Evolutionary conservation across 2,329 filamentous ascomycete genomes (phyloP), one percentile per base, ranked within the genome.

Genomic region (Chaetomium strumarium): DNA sequence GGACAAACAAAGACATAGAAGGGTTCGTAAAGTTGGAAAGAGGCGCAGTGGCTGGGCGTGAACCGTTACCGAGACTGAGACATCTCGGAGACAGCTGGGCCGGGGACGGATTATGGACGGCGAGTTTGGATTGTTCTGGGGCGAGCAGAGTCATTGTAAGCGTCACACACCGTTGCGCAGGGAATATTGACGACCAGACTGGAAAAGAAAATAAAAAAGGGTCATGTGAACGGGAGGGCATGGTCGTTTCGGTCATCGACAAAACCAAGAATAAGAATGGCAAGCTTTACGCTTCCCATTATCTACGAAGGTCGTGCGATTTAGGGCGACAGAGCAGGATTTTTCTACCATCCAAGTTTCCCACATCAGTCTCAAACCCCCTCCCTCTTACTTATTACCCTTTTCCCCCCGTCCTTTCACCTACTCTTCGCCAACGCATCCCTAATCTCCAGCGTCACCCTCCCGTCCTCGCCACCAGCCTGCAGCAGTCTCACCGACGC

Each of bases 401-500:
- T 1, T 34, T 16, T n/a, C 14, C 10, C n/a, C 16, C 29, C 19
- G 30, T 20, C 29, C 43, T 8, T n/a, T 5, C 43, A 48, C 46
- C 4, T 7, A 24, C 24, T 24, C 24, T 24, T 24, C 14, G 62
- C 58, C 48, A 62, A 49, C 12, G 43, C 58, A 51, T 62, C 56
- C 42, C 57, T 17, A 49, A 95, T 81, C 71, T 89, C 82, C 58
- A 95, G 69, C 59, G 78, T 80, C 50, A 87, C 77, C 58, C 71
- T 71, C n/a, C 81, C 83, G 46, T 74, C 77, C 55, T 81, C 84
- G 47, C 74, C 77, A 56, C 76, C 72, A 59, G 71, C 72, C 48
- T 78, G 74, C 55, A 81, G 71, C 62, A 95, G 72, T 61, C 71
- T 80, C 57, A 95, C 81, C 59, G 86, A 90, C 52, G 77, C 75